Evolutionary conservation across 2,329 filamentous ascomycete genomes (phyloP), one percentile per base, ranked within the genome.

Genomic region (Hypoxylon sp.): DNA sequence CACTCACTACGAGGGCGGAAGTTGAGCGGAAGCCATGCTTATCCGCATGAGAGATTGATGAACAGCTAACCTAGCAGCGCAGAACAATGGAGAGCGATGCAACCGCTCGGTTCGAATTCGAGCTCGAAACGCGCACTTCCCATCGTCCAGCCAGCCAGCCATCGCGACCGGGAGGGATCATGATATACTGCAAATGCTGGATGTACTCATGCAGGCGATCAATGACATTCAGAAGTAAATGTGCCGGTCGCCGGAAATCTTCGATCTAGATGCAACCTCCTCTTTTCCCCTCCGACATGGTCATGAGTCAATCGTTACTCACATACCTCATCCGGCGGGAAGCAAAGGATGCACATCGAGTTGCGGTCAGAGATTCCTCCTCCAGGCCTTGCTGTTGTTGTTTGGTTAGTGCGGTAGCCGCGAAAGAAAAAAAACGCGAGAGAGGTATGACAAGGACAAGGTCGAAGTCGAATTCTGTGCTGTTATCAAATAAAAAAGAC

Each of bases 341-440:
- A 56, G 43, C 13, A 49, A 48, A 30, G 15, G 17, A 44, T n/a
- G 53, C 49, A 61, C 47, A 22, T 43, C 22, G 47, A 68, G 59
- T 68, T 68, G 65, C 65, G 65, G 65, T 68, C 65, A 68, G 59
- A 63, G 46, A 59, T 41, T 44, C 20, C 30, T 20, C 19, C 20
- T 28, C 26, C 52, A 41, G 41, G 34, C 30, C 43, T 17, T 26
- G 24, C 20, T 30, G 56, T 46, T 37, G 48, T 51, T 24, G 28
- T 41, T 22, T 49, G 59, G 30, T 51, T 67, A 60, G 62, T 48
- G 52, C 53, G 48, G 15, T 28, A 54, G 28, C 44, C 20, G 37
- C 32, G 48, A 43, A 34, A 13, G n/a, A 41, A 46, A 37, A 37
- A 37, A 3, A 26, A 4, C 7, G 24, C 24, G 24, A 7, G 24